Percentiles rank a stretch among this genome's conserved stretches.
These are phyloP conservation scores for Elsinoe perseae DNA, from an alignment of 2,329 filamentous ascomycete species.

Conservation along the genomic window DNA sequence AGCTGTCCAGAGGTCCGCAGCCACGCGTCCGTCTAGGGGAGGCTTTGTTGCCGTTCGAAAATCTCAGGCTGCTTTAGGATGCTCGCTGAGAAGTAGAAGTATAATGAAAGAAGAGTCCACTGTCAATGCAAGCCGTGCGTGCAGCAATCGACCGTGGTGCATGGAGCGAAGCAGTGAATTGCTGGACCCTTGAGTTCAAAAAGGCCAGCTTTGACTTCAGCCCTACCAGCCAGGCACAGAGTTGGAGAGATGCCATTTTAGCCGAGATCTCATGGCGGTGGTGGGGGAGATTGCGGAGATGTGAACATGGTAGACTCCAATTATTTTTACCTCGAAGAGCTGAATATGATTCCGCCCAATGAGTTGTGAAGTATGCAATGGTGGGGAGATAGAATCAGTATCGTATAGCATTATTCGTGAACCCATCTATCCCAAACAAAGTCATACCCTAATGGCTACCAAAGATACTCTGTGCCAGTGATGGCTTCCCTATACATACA, in stretches of 20 bases:
- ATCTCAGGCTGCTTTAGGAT: background rate
- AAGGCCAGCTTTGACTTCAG: conserved; percentile 13
- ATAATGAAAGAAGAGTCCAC: background rate
- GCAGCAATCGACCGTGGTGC: background rate
- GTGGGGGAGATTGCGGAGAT: conserved; percentile 3
- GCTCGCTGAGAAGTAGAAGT: background rate
- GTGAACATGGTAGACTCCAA: background rate
- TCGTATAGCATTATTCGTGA: background rate
- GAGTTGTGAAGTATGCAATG: background rate
- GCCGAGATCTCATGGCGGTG: conserved; percentile 1
- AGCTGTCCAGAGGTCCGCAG: background rate
- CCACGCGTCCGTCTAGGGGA: background rate
- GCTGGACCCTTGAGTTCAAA: conserved; percentile 4
- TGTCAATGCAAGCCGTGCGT: background rate
- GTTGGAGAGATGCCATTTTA: background rate
- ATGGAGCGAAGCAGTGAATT: background rate
- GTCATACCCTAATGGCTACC: conserved; percentile 4
- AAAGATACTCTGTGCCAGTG: background rate
- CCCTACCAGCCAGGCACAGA: conserved; percentile 3
- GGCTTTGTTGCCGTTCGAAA: background rate
- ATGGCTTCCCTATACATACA: background rate
- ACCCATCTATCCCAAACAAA: background rate
- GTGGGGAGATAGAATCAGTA: background rate
- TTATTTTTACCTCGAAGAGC: background rate
- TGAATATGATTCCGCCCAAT: too few relatives aligned